Base-by-base conservation (phyloP, 306 rosid species). In the Sicyos edulis region DNA sequence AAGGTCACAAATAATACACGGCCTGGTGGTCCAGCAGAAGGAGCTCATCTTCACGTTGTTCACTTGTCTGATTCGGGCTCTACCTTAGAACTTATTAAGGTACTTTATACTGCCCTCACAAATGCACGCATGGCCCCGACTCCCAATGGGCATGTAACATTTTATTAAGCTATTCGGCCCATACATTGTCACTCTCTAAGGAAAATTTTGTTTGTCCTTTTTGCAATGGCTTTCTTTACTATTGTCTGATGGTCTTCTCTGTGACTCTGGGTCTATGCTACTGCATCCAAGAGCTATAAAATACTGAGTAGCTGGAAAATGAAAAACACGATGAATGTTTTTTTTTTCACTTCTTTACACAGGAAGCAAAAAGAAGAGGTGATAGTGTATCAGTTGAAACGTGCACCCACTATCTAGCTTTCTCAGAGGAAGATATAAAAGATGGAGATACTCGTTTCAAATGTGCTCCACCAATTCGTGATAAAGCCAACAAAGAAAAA, bases 391-490 rank as follows among this genome's bases (percentile, higher is more conserved):
- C 88, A 54, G 92, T 93, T 62, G 97, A 93, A 85, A 93, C 96
- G 1, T 91, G 97, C 78, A 80, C 97, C 16, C 98, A 93, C 82
- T 93, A 93, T 83, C 77, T 93, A 55, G 86, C 97, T 77, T 90
- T 93, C 82, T 84, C 92, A 0, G 77, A 92, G 22, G 97, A 88
- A 80, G 95, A 88, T 81, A 88, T 93, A 76, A 82, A 40, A 13
- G 84, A 87, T 74, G 89, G 92, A 76, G 95, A 93, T 73, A 93
- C 97, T 64, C 95, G 96, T 51, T 88, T 85, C 24, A 93, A 93
- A 85, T 93, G 98, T 80, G 82, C 97, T 79, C 98, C 98, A 3
- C 98, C 98, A 50, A 88, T 90, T 67, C 92, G 98, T 29, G 86
- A 87, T 45, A 85, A 88, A 63, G 82, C 74, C 74, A 93, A 93